Conservation (phyloP, 306 rosid species). For the Comarum palustre region DNA sequence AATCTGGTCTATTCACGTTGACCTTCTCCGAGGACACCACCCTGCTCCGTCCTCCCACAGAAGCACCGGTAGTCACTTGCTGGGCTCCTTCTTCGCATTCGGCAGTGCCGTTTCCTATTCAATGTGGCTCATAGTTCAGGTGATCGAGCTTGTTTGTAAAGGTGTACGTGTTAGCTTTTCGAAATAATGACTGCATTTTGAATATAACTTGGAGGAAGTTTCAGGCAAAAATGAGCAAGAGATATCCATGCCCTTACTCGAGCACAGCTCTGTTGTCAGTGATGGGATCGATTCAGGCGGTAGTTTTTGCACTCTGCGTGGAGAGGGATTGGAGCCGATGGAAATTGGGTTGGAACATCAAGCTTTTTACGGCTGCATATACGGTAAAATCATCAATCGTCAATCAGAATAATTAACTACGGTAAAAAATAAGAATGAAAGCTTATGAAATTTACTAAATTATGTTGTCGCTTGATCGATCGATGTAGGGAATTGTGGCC, state of each 20-base stretch:
- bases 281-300: conserved; percentile 40
- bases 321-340: neutral
- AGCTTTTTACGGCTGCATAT: neutral
- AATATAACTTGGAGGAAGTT: neutral
- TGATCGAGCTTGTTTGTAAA: neutral
- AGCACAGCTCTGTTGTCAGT: conserved; percentile 51
- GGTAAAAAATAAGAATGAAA: no score
- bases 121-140: conserved; percentile 40
- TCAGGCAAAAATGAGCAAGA: conserved; percentile 58
- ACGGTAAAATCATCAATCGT: neutral
- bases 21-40: conserved; percentile 33
- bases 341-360: neutral
- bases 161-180: neutral
- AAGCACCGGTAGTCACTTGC: neutral
- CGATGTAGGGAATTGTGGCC: conserved; percentile 43
- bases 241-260: conserved; percentile 40
- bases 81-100: conserved; percentile 25
- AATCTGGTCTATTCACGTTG: conserved; percentile 38
- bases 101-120: conserved; percentile 22
- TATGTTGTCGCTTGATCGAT: neutral
- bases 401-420: no score
- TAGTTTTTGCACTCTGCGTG: neutral
- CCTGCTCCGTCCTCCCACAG: neutral
- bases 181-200: neutral
- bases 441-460: no score